Evolutionary conservation across 2,329 filamentous ascomycete species (phyloP).

Genomic region (Plectosphaerella cucumerina): DNA sequence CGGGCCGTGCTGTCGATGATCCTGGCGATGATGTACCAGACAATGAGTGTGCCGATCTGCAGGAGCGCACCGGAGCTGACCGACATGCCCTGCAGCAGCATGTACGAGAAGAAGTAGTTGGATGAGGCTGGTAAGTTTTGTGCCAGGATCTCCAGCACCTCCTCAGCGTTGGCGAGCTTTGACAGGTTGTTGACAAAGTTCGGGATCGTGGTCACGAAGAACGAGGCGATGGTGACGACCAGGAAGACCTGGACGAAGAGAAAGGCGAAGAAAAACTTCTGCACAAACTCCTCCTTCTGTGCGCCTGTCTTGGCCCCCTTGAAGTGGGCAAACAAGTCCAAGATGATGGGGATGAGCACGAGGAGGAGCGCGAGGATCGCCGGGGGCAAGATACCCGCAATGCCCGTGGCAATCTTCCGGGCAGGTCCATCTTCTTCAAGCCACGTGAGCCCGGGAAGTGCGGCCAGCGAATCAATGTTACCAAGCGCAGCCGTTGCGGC

Average conservation of each 20-base stretch:
- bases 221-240: constrained; percentile 80
- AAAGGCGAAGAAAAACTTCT: constrained; percentile 90
- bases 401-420: constrained; percentile 55
- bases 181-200: constrained; percentile 51
- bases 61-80: constrained; percentile 86
- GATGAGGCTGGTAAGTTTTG: constrained; percentile 77
- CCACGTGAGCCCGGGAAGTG: constrained; percentile 67
- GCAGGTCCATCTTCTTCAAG: constrained; percentile 56
- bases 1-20: constrained; percentile 77
- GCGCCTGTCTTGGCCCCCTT: constrained; percentile 82
- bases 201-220: constrained; percentile 60
- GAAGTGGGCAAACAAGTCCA: constrained; percentile 66
- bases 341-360: constrained; percentile 73
- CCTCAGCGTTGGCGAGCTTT: constrained; percentile 49
- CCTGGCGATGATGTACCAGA: constrained; percentile 78
- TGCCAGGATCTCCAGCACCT: constrained; percentile 69
- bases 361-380: constrained; percentile 72
- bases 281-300: constrained; percentile 75
- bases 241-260: constrained; percentile 94
- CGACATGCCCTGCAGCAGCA: constrained; percentile 89
- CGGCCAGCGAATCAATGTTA: constrained; percentile 68
- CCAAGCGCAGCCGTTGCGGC: constrained; percentile 81
- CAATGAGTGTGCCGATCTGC: constrained; percentile 72
- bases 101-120: constrained; percentile 98
- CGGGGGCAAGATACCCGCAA: constrained; percentile 86